phyloP scores from a whole-genome alignment of 306 rosid genomes.

The Fragaria vesca region DNA sequence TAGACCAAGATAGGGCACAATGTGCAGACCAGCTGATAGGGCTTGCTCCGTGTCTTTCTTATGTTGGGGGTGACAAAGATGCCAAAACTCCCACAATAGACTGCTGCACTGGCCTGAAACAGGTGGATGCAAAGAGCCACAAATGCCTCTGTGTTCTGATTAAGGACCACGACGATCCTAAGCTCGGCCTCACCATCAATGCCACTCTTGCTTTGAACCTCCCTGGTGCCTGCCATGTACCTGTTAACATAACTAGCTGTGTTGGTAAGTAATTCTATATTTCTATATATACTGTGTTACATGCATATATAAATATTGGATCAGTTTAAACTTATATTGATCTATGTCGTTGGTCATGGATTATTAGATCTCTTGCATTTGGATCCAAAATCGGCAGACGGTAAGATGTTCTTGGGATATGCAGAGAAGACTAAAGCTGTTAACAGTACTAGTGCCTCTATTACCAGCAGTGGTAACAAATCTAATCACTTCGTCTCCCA shows the following conservation, averaged over 20 bases:
- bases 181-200: constrained; percentile 60
- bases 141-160: constrained; percentile 68
- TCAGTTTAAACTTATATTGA: no score
- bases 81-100: constrained; percentile 64
- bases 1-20: constrained; percentile 64
- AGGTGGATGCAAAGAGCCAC: constrained; percentile 49
- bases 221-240: constrained; percentile 50
- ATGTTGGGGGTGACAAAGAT: constrained; percentile 40
- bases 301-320: neutral
- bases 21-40: constrained; percentile 55
- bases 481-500: neutral
- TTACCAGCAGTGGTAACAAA: constrained; percentile 39
- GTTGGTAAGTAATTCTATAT: constrained; percentile 38
- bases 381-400: constrained; percentile 54
- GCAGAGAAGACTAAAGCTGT: constrained; percentile 10
- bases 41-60: constrained; percentile 60
- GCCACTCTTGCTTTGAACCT: constrained; percentile 56
- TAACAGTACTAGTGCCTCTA: constrained; percentile 18
- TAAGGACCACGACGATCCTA: constrained; percentile 68
- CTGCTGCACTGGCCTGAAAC: constrained; percentile 64
- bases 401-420: constrained; percentile 53
- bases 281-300: neutral
- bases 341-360: neutral
- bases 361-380: constrained; percentile 65
- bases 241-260: constrained; percentile 52